Conservation (phyloP, 106 monocot genomes). For the Posidonia australis region DNA sequence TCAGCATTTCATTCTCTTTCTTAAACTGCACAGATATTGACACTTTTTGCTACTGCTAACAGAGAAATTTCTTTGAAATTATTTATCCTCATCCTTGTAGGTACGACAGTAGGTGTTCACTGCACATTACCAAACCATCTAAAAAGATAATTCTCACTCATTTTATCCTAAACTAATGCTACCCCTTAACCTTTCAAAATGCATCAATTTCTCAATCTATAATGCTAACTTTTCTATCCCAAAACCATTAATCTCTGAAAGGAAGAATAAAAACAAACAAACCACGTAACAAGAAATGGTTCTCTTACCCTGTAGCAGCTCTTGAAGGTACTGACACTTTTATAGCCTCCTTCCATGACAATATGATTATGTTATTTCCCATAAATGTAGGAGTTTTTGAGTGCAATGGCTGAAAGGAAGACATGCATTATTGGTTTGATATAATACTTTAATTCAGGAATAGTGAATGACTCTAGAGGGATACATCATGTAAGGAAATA, state of each 20-base stretch:
- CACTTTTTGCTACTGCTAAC: too few relatives aligned
- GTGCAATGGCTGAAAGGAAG: conserved; percentile 67
- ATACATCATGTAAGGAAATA: neutral
- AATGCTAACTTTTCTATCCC: neutral
- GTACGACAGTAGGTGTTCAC: too few relatives aligned
- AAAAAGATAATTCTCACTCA: too few relatives aligned
- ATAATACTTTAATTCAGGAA: neutral
- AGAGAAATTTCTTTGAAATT: too few relatives aligned
- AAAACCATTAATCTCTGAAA: neutral
- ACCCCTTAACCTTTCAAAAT: too few relatives aligned
- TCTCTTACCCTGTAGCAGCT: conserved; percentile 21
- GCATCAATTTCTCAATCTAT: too few relatives aligned
- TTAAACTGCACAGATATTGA: too few relatives aligned
- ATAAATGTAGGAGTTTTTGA: conserved; percentile 83
- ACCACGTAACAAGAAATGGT: neutral
- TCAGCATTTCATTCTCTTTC: too few relatives aligned
- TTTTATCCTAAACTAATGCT: too few relatives aligned
- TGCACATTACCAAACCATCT: too few relatives aligned
- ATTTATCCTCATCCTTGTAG: too few relatives aligned
- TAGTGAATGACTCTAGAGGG: neutral
- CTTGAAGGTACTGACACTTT: conserved; percentile 36
- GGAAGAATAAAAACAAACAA: too few relatives aligned
- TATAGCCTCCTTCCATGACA: conserved; percentile 70
- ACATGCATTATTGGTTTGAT: neutral
- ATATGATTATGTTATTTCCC: conserved; percentile 61